A percentile compares a stretch with the other conserved stretches of the same genome.
These are phyloP conservation scores for Xylaria flabelliformis DNA, from an alignment of 495 filamentous ascomycete genomes.

Conservation along the genomic window DNA sequence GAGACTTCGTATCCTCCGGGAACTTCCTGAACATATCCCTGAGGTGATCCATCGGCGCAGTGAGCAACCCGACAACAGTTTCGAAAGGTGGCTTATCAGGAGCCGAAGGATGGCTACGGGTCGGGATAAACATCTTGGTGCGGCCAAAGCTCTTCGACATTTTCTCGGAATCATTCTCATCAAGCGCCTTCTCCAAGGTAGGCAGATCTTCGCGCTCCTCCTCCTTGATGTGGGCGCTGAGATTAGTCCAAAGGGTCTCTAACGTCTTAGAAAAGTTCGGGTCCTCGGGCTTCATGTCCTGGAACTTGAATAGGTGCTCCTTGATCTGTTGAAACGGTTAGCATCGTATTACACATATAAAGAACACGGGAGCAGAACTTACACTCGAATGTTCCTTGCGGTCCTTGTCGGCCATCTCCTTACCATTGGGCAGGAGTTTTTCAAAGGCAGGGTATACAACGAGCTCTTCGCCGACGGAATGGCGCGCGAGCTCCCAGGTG, in stretches of 20 bases:
- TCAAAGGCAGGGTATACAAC: background rate
- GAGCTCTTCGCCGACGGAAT: background rate
- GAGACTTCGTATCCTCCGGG: background rate
- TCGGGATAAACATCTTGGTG: background rate
- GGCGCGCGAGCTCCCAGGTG: background rate
- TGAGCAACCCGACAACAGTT: background rate
- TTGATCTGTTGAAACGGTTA: background rate
- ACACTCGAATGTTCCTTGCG: background rate
- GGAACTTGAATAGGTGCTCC: background rate
- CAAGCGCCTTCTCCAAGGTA: background rate
- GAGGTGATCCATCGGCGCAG: background rate
- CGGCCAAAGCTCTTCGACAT: background rate
- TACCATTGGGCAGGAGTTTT: background rate
- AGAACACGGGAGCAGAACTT: background rate
- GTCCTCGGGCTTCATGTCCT: background rate
- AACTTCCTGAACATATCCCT: background rate
- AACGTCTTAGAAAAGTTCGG: background rate
- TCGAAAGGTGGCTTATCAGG: background rate
- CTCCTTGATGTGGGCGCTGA: slow-evolving; percentile 5
- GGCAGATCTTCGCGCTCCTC: background rate
- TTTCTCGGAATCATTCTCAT: background rate
- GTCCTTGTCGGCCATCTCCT: slow-evolving; percentile 5
- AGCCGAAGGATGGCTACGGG: background rate
- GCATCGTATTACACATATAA: background rate
- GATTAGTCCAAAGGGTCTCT: background rate